These are phyloP conservation scores for Aotearoamyces nothofagi DNA, from an alignment of 2,329 filamentous ascomycete genomes.

Conservation along the genomic window DNA sequence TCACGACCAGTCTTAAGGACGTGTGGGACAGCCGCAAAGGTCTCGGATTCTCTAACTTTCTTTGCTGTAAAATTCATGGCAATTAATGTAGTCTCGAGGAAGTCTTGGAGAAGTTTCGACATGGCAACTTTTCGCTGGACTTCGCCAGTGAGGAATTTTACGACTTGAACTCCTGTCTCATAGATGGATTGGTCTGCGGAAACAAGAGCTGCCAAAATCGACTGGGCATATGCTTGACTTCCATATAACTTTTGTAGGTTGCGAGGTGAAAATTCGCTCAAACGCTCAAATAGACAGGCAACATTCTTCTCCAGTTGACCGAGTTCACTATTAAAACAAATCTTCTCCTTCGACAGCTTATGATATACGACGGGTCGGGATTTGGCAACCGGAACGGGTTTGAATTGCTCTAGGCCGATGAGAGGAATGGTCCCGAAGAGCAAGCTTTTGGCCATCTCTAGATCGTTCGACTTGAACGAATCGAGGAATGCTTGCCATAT, in stretches of 20 bases:
- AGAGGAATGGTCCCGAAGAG: slow-evolving; percentile 44
- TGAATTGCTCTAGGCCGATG: slow-evolving; percentile 60
- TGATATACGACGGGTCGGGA: too few species aligned
- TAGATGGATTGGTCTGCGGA: slow-evolving; percentile 68
- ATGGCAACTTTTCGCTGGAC: slow-evolving; percentile 33
- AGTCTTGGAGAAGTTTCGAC: slow-evolving; percentile 27
- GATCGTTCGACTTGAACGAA: slow-evolving; percentile 47
- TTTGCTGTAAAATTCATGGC: slow-evolving; percentile 28
- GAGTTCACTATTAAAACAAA: slow-evolving; percentile 67
- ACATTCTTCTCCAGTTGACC: slow-evolving; percentile 45
- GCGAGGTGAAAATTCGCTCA: slow-evolving; percentile 59
- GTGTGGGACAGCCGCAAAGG: slow-evolving; percentile 42
- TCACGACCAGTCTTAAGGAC: slow-evolving; percentile 41
- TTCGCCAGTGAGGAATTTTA: slow-evolving; percentile 70
- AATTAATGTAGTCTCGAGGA: slow-evolving; percentile 27
- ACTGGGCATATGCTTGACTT: slow-evolving; percentile 51
- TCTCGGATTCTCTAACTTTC: slow-evolving; percentile 25
- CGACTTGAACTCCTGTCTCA: slow-evolving; percentile 63
- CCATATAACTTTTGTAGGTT: slow-evolving; percentile 58
- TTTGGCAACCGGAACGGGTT: too few species aligned
- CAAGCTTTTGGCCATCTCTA: slow-evolving; percentile 61
- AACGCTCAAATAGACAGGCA: slow-evolving; percentile 58
- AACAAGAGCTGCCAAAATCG: slow-evolving; percentile 65
- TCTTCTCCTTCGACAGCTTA: slow-evolving; percentile 40
- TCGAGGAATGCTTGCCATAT: slow-evolving; percentile 68